phyloP scores from a whole-genome alignment of 495 filamentous ascomycete genomes.

The Amorphotheca resinae region DNA sequence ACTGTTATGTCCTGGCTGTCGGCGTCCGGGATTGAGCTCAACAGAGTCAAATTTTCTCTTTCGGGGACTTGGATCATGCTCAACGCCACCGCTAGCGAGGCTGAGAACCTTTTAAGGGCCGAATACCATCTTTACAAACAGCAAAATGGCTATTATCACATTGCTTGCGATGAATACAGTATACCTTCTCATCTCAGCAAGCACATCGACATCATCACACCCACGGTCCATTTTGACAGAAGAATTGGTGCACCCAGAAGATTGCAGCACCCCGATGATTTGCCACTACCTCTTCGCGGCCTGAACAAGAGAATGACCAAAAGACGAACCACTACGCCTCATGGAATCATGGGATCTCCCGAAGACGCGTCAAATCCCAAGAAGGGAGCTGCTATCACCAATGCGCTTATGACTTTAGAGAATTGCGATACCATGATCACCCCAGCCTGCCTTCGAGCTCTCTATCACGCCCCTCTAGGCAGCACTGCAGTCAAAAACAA shows the following conservation, averaged over 20 bases:
- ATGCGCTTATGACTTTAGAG: constrained; percentile 22
- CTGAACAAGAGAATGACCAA: constrained; percentile 9
- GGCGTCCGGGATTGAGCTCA: constrained; percentile 32
- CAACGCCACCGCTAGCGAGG: constrained; percentile 38
- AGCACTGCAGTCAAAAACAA: constrained; percentile 21
- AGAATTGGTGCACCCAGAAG: constrained; percentile 5
- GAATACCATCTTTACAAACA: constrained; percentile 48
- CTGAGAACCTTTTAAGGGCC: constrained; percentile 43
- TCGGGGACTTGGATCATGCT: constrained; percentile 37
- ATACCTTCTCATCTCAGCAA: constrained; percentile 2
- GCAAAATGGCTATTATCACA: constrained; percentile 27
- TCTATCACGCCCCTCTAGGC: constrained; percentile 16
- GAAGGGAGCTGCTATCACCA: constrained; percentile 20
- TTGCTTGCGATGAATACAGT: constrained; percentile 12
- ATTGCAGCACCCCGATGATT: constrained; percentile 5
- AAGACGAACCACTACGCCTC: constrained; percentile 1
- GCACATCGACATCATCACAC: constrained; percentile 16
- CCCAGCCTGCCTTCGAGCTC: constrained; percentile 24
- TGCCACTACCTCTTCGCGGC: constrained; percentile 5
- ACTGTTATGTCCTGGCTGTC: constrained; percentile 36
- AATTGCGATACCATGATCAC: constrained; percentile 25
- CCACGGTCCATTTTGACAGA: constrained; percentile 16
- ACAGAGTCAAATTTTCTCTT: constrained; percentile 34
- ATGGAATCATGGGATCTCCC: constrained; percentile 7
- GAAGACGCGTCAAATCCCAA: constrained; percentile 20